Evolutionary conservation across 495 filamentous ascomycete species (phyloP).

Genomic region (Penicillium herquei): DNA sequence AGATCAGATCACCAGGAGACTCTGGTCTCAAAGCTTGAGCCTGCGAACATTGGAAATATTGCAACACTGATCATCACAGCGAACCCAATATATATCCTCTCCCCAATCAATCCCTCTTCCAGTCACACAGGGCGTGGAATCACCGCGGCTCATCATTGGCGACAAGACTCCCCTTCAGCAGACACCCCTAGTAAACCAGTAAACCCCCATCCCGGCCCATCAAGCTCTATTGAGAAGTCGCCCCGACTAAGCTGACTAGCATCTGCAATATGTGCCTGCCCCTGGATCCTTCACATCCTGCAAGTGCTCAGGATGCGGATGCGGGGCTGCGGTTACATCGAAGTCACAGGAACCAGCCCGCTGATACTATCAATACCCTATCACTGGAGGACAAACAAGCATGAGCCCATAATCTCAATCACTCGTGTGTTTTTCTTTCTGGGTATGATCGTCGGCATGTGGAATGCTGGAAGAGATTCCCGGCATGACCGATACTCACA

Average conservation of each 20-base stretch:
- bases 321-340: constrained; percentile 21
- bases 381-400: constrained; percentile 6
- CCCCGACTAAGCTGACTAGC: not conserved
- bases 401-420: constrained; percentile 16
- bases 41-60: no score
- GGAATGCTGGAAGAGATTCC: constrained; percentile 15
- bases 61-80: not conserved
- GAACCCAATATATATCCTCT: not conserved
- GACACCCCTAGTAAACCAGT: no score
- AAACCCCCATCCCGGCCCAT: no score
- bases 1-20: no score
- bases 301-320: constrained; percentile 2
- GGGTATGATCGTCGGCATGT: constrained; percentile 17
- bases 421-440: constrained; percentile 8
- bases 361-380: constrained; percentile 6
- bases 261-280: not conserved
- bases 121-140: no score
- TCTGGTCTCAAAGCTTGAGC: no score
- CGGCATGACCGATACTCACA: constrained; percentile 5
- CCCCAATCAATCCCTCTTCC: not conserved
- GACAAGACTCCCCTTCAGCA: no score
- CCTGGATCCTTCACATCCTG: not conserved
- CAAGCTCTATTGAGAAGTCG: no score
- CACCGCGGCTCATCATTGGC: not conserved
- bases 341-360: constrained; percentile 12